Evolutionary conservation across 2,329 filamentous ascomycete species (phyloP).

Genomic region (Blastomyces parvus): DNA sequence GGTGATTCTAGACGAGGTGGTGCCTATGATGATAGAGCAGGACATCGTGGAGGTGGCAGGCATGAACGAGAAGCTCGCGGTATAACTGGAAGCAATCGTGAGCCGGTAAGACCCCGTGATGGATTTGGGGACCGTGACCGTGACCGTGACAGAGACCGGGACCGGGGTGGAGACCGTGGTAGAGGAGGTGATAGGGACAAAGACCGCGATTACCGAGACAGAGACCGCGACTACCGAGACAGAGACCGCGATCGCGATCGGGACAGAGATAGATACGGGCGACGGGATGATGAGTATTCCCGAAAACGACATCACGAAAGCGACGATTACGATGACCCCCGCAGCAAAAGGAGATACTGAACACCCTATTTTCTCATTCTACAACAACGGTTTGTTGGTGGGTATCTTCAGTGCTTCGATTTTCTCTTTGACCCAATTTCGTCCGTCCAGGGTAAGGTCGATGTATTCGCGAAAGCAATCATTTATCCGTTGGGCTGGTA

Average conservation of each 20-base stretch:
- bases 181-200: constrained; percentile 33
- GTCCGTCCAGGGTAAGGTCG: constrained; percentile 30
- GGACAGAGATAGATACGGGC: constrained; percentile 39
- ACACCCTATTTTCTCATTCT: constrained; percentile 16
- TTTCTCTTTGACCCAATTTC: constrained; percentile 19
- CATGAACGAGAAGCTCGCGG: constrained; percentile 47
- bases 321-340: constrained; percentile 66
- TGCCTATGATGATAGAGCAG: constrained; percentile 52
- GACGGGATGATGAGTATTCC: constrained; percentile 46
- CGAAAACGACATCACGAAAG: constrained; percentile 66
- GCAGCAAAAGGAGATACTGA: constrained; percentile 53
- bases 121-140: constrained; percentile 43
- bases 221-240: constrained; percentile 37
- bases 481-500: background rate
- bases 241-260: constrained; percentile 38
- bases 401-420: constrained; percentile 32
- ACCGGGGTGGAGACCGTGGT: constrained; percentile 43
- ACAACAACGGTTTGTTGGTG: constrained; percentile 33
- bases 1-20: constrained; percentile 41
- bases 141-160: constrained; percentile 42
- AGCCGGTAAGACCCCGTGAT: constrained; percentile 64
- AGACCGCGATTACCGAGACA: constrained; percentile 37
- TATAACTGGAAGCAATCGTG: constrained; percentile 68
- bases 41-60: constrained; percentile 38
- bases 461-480: constrained; percentile 6